Base-by-base conservation (phyloP, 139 green algal genomes). In the Chlamydomonas schloesseri region DNA sequence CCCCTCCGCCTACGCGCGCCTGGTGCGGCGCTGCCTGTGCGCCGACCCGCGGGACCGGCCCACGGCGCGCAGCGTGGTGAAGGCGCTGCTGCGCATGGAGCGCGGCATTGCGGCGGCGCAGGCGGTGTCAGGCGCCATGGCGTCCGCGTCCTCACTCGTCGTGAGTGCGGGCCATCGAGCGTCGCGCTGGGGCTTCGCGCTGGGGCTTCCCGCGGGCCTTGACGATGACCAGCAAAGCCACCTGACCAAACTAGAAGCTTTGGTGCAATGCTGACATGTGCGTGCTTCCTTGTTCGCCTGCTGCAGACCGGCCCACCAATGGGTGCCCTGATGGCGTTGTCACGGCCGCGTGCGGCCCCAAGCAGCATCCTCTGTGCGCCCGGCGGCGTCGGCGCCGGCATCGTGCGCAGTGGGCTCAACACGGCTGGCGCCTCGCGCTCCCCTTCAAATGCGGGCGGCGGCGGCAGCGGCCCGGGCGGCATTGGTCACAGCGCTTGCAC, bases 31-130 rank as follows among this genome's bases (percentile, higher is more conserved):
- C 42, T 84, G 77, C 62, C 62, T 84, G 28, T 37, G 18, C 29
- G 8, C 77, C 11, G 77, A 84, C 46, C 77, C 64, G 23, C 29
- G 20, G 17, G 46, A 31, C 42, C 62, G 77, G 34, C 77, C 77
- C 31, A 75, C 36, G 18, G 77, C 77, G 0, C 64, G 62, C 14
- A 9, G 9, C 9, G 77, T 84, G 10, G 64, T 84, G 15, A 73
- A 74, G 60, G 37, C 29, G 42, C 37, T 84, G 36, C 77, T 84
- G 42, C 42, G 46, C 18, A 84, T 84, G 62, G 64, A 84, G 64
- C 29, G 77, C 15, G 28, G 28, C 13, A 24, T 84, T 46, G 77
- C 62, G 60, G 77, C 64, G 62, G 37, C 36, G 24, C 64, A 65
- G 46, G 64, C 77, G 5, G n/a, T 2, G 28, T n/a, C 64, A 37